phyloP scores from a whole-genome alignment of 306 rosid species.

The Medicago ruthenica region DNA sequence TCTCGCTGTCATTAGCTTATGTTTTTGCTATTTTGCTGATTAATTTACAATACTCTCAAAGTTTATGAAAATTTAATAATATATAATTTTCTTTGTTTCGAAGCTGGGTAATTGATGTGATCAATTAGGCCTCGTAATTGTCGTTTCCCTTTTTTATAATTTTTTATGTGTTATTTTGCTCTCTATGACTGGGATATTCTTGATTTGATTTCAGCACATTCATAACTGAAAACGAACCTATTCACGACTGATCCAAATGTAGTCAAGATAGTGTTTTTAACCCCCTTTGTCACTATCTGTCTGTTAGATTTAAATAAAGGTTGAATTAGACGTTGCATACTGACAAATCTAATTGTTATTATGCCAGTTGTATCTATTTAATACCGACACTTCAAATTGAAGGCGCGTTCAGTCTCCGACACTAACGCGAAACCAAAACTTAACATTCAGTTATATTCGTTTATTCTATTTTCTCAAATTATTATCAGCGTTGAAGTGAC shows the following conservation, averaged over 20 bases:
- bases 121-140: not conserved
- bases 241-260: not conserved
- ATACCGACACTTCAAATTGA: not conserved
- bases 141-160: not conserved
- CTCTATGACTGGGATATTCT: constrained; percentile 1
- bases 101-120: constrained; percentile 25
- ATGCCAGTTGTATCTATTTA: not conserved
- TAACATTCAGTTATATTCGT: no score
- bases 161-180: not conserved
- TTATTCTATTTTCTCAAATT: no score
- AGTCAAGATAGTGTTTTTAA: not conserved
- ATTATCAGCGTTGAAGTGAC: no score
- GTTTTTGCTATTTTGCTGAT: constrained; percentile 24
- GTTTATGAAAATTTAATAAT: not conserved
- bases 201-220: not conserved
- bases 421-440: no score
- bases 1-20: not conserved
- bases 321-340: constrained; percentile 19
- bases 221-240: constrained; percentile 4
- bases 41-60: not conserved
- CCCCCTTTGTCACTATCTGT: not conserved
- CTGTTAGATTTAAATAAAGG: constrained; percentile 4
- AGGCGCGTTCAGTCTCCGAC: not conserved
- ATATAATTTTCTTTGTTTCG: not conserved
- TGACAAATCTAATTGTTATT: not conserved